A percentile compares a stretch with the other conserved stretches of the same genome.
phyloP scores from a whole-genome alignment of 2,329 filamentous ascomycete genomes.

The Penicillium sp. region DNA sequence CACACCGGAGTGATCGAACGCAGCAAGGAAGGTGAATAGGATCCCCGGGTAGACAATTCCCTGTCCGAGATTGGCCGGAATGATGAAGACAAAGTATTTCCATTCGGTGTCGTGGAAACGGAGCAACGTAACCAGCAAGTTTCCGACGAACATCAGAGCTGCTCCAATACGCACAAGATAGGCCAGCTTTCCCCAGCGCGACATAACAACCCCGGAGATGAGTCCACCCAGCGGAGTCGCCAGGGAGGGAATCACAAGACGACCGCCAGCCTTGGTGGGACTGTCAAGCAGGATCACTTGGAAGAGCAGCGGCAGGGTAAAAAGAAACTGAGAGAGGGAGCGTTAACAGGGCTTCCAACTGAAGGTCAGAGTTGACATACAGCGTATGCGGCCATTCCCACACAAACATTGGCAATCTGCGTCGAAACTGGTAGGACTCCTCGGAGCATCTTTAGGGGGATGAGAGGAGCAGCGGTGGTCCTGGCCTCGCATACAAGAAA shows the following conservation, averaged over 20 bases:
- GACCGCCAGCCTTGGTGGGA: conserved; percentile 45
- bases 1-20: conserved; percentile 59
- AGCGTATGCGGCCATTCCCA: conserved; percentile 61
- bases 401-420: conserved; percentile 59
- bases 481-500: conserved; percentile 44
- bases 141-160: conserved; percentile 46
- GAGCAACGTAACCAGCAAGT: conserved; percentile 41
- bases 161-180: conserved; percentile 42
- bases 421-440: conserved; percentile 55
- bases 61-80: conserved; percentile 49
- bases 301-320: conserved; percentile 48
- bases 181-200: conserved; percentile 46
- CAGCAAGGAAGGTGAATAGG: conserved; percentile 61
- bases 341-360: not conserved
- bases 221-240: conserved; percentile 47
- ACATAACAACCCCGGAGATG: conserved; percentile 48
- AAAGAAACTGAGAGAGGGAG: conserved; percentile 40
- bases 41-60: conserved; percentile 49
- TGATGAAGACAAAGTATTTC: conserved; percentile 48
- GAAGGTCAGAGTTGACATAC: conserved; percentile 41
- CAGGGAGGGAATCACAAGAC: conserved; percentile 47
- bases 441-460: conserved; percentile 52
- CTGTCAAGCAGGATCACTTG: conserved; percentile 44
- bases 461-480: conserved; percentile 45
- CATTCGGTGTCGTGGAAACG: conserved; percentile 44